Evolutionary conservation across 106 monocot species (phyloP).

Genomic region (Allium fistulosum): DNA sequence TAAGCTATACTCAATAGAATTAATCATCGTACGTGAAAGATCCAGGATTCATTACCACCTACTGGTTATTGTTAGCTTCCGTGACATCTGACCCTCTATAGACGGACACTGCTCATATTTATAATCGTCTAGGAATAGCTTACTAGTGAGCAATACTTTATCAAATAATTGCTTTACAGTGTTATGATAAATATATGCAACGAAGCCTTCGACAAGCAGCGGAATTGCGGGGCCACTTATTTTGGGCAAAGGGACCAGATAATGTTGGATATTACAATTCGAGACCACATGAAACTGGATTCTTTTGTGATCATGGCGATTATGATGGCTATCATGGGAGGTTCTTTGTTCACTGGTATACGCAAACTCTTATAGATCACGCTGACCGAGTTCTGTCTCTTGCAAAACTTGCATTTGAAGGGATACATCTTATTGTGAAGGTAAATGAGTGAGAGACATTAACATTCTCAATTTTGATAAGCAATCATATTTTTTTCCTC

Average conservation of each 20-base stretch:
- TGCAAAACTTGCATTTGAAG: conserved; percentile 84
- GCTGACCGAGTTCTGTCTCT: conserved; percentile 77
- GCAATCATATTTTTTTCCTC: too few relatives aligned
- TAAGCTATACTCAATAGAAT: too few relatives aligned
- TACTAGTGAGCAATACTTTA: too few relatives aligned
- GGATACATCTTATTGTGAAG: conserved; percentile 67
- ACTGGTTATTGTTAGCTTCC: too few relatives aligned
- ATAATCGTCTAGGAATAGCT: too few relatives aligned
- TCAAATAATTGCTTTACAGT: conserved; percentile 26
- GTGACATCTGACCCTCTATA: too few relatives aligned
- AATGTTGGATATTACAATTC: conserved; percentile 94
- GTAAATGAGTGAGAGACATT: conserved; percentile 15
- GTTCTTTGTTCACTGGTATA: conserved; percentile 92
- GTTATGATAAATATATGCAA: conserved; percentile 93
- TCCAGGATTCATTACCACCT: too few relatives aligned
- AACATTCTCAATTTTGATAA: not conserved
- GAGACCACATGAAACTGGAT: conserved; percentile 83
- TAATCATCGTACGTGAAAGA: too few relatives aligned
- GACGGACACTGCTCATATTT: too few relatives aligned
- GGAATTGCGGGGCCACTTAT: conserved; percentile 62
- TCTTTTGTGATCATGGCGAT: conserved; percentile 88
- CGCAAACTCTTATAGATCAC: conserved; percentile 67
- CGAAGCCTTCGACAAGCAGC: conserved; percentile 68
- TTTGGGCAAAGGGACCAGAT: conserved; percentile 89
- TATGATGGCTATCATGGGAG: conserved; percentile 93